Evolutionary conservation across 768 basidiomycete genomes (phyloP).

Genomic region (Russula sp.): DNA sequence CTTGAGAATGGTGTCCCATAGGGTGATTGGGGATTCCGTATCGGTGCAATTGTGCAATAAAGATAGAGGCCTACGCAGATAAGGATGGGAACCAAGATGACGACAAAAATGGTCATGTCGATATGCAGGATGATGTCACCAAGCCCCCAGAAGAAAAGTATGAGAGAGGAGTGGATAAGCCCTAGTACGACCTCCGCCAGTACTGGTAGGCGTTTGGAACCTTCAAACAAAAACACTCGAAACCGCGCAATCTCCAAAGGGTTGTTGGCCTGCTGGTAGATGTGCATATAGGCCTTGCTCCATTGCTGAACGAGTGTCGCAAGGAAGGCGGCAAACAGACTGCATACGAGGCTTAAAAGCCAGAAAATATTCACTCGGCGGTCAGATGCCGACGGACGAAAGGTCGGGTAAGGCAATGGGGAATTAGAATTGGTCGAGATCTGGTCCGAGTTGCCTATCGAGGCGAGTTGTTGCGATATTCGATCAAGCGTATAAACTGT

Average conservation of each 20-base stretch:
- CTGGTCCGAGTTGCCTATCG: neutral
- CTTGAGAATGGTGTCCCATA: neutral
- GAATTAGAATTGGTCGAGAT: neutral
- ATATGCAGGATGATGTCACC: neutral
- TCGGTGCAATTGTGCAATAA: neutral
- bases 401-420: neutral
- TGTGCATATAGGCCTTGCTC: slow-evolving; percentile 1
- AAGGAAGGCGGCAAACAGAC: slow-evolving; percentile 5
- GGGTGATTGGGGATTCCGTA: neutral
- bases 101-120: neutral
- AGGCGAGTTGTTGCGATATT: slow-evolving; percentile 10
- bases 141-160: slow-evolving; percentile 13
- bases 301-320: slow-evolving; percentile 12
- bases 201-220: neutral
- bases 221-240: slow-evolving; percentile 1
- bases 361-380: slow-evolving; percentile 1
- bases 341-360: slow-evolving; percentile 4
- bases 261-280: neutral
- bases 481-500: neutral
- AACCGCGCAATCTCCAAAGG: slow-evolving; percentile 2
- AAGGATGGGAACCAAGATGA: neutral
- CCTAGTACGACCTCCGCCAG: neutral
- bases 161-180: neutral
- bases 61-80: neutral
- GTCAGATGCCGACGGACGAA: neutral